These are phyloP conservation scores for Solanum rostratum DNA, from an alignment of 257 asterid genomes.

Conservation along the genomic window DNA sequence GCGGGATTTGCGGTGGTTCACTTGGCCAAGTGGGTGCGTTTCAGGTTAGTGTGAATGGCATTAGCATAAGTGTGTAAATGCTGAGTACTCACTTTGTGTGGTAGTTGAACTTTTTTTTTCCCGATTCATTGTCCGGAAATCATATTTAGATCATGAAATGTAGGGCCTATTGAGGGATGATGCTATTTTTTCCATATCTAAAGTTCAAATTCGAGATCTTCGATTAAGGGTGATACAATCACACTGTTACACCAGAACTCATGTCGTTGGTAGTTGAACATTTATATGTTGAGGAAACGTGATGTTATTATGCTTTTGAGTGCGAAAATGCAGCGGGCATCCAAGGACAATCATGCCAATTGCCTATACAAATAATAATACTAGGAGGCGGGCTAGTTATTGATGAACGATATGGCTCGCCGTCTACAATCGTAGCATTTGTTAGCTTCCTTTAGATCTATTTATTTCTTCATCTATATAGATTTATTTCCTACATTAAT, in stretches of 20 bases:
- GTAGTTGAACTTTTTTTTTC: neutral
- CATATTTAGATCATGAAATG: no score
- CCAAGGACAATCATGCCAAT: neutral
- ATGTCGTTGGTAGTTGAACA: neutral
- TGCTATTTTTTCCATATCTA: no score
- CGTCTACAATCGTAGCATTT: neutral
- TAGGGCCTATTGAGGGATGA: no score
- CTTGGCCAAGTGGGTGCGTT: slow-evolving; percentile 23
- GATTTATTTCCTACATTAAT: neutral
- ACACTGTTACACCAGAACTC: no score
- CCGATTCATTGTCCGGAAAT: no score
- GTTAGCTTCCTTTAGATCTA: neutral
- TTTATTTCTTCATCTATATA: neutral
- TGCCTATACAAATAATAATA: neutral
- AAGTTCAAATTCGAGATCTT: no score
- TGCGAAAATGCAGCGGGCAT: neutral
- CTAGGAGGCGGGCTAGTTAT: neutral
- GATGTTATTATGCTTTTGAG: neutral
- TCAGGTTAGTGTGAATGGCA: neutral
- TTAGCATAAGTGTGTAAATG: neutral
- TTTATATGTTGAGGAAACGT: neutral
- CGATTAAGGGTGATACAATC: no score
- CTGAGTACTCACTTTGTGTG: neutral
- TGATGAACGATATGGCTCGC: neutral
- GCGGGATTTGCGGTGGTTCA: slow-evolving; percentile 33